A percentile compares a stretch with the other conserved stretches of the same genome.
Evolutionary conservation across 2,329 filamentous ascomycete genomes (phyloP).

Genomic region (Colletotrichum falcatum): DNA sequence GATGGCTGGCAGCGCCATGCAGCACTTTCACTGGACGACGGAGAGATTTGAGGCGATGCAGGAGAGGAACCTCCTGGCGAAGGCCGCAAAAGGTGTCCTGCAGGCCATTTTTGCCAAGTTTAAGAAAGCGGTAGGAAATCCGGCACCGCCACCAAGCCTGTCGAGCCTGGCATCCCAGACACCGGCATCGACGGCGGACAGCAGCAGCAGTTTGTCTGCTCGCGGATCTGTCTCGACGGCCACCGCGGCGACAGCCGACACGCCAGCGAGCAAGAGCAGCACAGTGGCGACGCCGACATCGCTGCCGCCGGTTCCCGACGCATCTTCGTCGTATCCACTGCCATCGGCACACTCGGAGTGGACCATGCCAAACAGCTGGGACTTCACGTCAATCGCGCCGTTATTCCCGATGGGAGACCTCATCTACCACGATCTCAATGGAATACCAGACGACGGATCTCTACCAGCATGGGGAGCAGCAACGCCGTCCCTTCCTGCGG

Average conservation of each 20-base stretch:
- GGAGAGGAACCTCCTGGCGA: slow-evolving; percentile 64
- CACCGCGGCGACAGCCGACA: slow-evolving; percentile 33
- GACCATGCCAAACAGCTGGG: slow-evolving; percentile 58
- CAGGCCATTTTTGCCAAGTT: slow-evolving; percentile 66
- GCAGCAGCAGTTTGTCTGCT: slow-evolving; percentile 36
- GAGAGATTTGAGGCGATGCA: slow-evolving; percentile 69
- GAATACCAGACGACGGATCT: slow-evolving; percentile 50
- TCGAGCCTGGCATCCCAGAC: slow-evolving; percentile 35
- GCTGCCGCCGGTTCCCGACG: slow-evolving; percentile 46
- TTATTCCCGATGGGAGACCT: slow-evolving; percentile 69
- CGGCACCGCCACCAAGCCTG: slow-evolving; percentile 39
- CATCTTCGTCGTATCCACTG: slow-evolving; percentile 33
- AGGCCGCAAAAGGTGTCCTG: slow-evolving; percentile 65
- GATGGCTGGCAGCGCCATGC: slow-evolving; percentile 59
- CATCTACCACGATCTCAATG: slow-evolving; percentile 66
- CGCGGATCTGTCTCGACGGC: slow-evolving; percentile 38
- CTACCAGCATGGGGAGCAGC: slow-evolving; percentile 42
- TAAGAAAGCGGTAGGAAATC: slow-evolving; percentile 59
- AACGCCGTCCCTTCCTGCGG: slow-evolving; percentile 42
- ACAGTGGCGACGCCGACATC: slow-evolving; percentile 38
- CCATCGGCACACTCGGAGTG: slow-evolving; percentile 46
- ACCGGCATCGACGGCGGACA: slow-evolving; percentile 40
- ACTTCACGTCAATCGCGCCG: slow-evolving; percentile 64
- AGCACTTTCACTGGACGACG: slow-evolving; percentile 70
- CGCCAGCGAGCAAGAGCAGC: slow-evolving; percentile 41